These are phyloP conservation scores for Fusarium pininemorale DNA, from an alignment of 2,329 filamentous ascomycete genomes.

Conservation along the genomic window DNA sequence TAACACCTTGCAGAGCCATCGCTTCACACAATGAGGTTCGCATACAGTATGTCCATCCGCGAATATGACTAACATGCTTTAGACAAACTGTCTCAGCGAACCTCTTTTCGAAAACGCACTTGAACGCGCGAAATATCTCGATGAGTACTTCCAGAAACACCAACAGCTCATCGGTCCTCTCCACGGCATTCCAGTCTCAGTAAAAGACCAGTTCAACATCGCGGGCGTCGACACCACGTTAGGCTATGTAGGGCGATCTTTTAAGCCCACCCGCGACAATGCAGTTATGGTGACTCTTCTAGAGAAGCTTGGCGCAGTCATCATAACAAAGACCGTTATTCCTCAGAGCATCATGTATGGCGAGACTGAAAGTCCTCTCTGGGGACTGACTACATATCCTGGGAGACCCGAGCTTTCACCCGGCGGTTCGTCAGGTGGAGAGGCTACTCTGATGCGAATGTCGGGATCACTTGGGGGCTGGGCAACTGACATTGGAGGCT, in stretches of 20 bases:
- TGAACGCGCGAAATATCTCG: not conserved
- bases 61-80: not conserved
- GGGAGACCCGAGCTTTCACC: not conserved
- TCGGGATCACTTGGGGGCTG: not conserved
- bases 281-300: not conserved
- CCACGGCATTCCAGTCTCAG: not conserved
- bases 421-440: not conserved
- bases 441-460: not conserved
- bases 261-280: not conserved
- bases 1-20: not conserved
- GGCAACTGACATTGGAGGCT: not conserved
- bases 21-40: not conserved
- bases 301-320: not conserved
- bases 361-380: not conserved
- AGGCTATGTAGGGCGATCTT: not conserved
- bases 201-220: not conserved
- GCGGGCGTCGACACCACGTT: not conserved
- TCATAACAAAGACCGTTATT: not conserved
- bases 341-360: conserved; percentile 3
- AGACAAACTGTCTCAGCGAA: conserved; percentile 1
- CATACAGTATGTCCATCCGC: accelerated
- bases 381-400: not conserved
- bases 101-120: not conserved
- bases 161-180: not conserved
- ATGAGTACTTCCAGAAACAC: not conserved